These are phyloP conservation scores for Setomelanomma holmii DNA, from an alignment of 2,329 filamentous ascomycete genomes.

Conservation along the genomic window DNA sequence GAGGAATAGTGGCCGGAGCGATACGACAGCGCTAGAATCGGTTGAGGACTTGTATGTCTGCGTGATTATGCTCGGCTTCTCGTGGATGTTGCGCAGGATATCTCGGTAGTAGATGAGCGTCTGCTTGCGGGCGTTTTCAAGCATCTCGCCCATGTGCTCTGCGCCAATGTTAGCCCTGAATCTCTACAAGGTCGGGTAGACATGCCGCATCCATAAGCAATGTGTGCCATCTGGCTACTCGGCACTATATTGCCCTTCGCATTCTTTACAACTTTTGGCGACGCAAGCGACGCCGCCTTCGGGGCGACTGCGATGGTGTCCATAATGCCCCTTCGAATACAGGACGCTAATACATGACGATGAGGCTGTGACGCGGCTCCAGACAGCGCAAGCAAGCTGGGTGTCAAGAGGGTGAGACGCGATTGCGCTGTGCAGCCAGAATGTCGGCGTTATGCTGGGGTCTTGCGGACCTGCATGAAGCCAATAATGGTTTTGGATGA, in stretches of 20 bases:
- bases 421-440: slow-evolving; percentile 14
- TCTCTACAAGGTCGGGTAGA: background rate
- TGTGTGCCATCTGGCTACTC: slow-evolving; percentile 49
- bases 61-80: slow-evolving; percentile 68
- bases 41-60: slow-evolving; percentile 65
- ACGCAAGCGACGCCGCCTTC: slow-evolving; percentile 50
- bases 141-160: slow-evolving; percentile 77
- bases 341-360: slow-evolving; percentile 25
- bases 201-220: slow-evolving; percentile 54
- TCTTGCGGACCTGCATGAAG: slow-evolving; percentile 41
- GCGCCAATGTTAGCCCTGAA: slow-evolving; percentile 26
- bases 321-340: slow-evolving; percentile 33
- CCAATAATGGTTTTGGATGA: slow-evolving; percentile 30
- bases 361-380: slow-evolving; percentile 11
- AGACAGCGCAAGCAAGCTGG: slow-evolving; percentile 14
- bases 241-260: slow-evolving; percentile 49
- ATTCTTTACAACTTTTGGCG: slow-evolving; percentile 55
- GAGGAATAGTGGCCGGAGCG: slow-evolving; percentile 59
- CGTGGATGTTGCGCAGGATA: slow-evolving; percentile 73
- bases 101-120: slow-evolving; percentile 76
- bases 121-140: slow-evolving; percentile 71
- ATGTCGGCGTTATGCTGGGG: slow-evolving; percentile 25
- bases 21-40: slow-evolving; percentile 65
- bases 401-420: background rate
- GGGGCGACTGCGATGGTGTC: slow-evolving; percentile 50